Evolutionary conservation across 129 eudicot genomes (phyloP), one percentile per base, ranked within the genome.

Genomic region (Flaveria sonorensis): DNA sequence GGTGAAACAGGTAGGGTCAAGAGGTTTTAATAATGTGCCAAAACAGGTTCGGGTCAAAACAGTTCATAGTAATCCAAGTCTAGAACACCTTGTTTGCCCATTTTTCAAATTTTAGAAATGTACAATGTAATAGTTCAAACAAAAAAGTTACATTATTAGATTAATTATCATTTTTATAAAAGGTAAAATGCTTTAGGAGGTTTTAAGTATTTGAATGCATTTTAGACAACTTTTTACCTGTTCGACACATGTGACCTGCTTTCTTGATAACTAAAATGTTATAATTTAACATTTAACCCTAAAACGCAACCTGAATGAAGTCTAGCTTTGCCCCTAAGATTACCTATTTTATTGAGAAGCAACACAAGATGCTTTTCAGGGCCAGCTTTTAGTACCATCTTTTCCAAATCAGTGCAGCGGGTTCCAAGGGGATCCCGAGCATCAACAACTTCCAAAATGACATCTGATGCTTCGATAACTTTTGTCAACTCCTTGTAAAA

Each of bases 371-470:
- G 93, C 87, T 95, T 95, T 69, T 86, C 89, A 15, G 90, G 87
- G 47, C 94, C 96, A 20, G 96, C 83, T 81, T 67, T 95, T 78
- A 83, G 36, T 68, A 95, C 97, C 99, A 91, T 86, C 82, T 86
- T 91, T 81, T 95, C 99, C 93, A 95, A 89, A 77, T 95, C 97
- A 15, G 77, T 71, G 73, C 97, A 95, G 13, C 99, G 94, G 39
- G 96, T 89, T 40, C 97, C 97, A 59, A 95, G 72, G 39, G 99
- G 99, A 83, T 95, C 99, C 5, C 99, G 97, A 71, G 97, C 99
- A 89, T 95, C 99, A 67, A 95, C 89, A 71, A 95, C 97, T 86
- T 95, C 94, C 83, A 95, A 76, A 72, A 95, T 91, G 72, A 95
- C 99, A 91, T 95, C 99, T 52, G 99, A 95, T 61, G 92, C 92